Evolutionary conservation across 768 basidiomycete species (phyloP), one percentile per base, ranked within the genome.

Genomic region (Termitomyces sp.): DNA sequence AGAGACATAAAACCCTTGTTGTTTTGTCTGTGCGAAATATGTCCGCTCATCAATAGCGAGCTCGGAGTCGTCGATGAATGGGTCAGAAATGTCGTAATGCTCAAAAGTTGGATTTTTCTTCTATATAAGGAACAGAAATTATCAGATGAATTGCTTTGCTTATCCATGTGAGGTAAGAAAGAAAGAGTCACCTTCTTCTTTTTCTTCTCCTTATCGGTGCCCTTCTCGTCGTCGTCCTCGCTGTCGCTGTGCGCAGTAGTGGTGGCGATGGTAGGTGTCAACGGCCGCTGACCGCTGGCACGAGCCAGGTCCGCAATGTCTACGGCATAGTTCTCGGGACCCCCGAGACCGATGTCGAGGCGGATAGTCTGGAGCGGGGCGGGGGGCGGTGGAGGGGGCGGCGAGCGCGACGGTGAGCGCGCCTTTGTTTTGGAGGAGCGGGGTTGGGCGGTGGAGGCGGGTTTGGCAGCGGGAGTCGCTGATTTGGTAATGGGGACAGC

Each of bases 41-140:
- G 89, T 94, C 5, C 96, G 87, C 68, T 95, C 87, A 75, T 98
- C 95, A 48, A 95, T 75, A 27, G 85, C 87, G 57, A 96, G 78
- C 68, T 98, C 96, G 1, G 93, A 93, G 73, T 99, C 97, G 78
- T 99, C 97, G 68, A 99, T 97, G 76, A 98, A 98, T 0, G 93
- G 90, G 74, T 99, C 97, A 0, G 80, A 75, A 20, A 87, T 78
- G 75, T 99, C 96, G 78, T 99, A 99, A 67, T 94, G 92, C 68
- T 90, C 91, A 22, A 84, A 74, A 0, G 78, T 76, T 1, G 72
- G 69, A 58, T 77, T 81, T 68, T 85, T 86, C 70, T 79, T 76
- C 76, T 79, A 49, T 64, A 65, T 55, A 15, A 56, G 41, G 37
- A 48, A 46, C 4, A 30, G 8, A 22, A 39, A 15, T 30, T 8